phyloP scores from a whole-genome alignment of 345 rosid genomes.

The Populus ilicifolia region DNA sequence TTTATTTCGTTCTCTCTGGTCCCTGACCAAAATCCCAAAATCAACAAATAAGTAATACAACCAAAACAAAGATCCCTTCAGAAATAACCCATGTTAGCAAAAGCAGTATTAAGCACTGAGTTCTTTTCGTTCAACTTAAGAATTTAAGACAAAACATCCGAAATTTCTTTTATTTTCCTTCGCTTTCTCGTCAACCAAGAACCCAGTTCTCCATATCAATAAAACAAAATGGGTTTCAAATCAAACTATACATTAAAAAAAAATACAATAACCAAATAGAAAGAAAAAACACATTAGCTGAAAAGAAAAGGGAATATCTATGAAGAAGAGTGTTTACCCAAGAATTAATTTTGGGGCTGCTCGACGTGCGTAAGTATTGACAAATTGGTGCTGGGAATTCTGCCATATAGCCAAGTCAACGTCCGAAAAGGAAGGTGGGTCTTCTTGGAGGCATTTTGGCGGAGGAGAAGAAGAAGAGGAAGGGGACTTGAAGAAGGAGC shows the following conservation, averaged over 20 bases:
- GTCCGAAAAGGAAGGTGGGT: slow-evolving; percentile 24
- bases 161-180: neutral
- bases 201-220: neutral
- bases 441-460: neutral
- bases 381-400: slow-evolving; percentile 26
- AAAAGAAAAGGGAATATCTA: neutral
- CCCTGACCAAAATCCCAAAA: slow-evolving; percentile 6
- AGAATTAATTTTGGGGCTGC: slow-evolving; percentile 24
- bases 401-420: slow-evolving; percentile 45
- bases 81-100: neutral
- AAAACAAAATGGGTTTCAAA: neutral
- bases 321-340: neutral
- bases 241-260: neutral
- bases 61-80: no score
- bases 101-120: neutral
- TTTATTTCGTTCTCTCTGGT: neutral
- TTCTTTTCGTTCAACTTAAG: no score
- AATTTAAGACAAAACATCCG: no score
- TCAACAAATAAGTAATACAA: neutral
- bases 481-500: slow-evolving; percentile 61
- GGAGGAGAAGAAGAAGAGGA: slow-evolving; percentile 31
- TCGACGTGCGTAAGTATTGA: slow-evolving; percentile 54
- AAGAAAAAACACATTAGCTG: neutral
- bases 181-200: neutral
- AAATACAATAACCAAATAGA: neutral